These are phyloP conservation scores for Aspergillus sparsus DNA, from an alignment of 495 filamentous ascomycete species.

Conservation along the genomic window DNA sequence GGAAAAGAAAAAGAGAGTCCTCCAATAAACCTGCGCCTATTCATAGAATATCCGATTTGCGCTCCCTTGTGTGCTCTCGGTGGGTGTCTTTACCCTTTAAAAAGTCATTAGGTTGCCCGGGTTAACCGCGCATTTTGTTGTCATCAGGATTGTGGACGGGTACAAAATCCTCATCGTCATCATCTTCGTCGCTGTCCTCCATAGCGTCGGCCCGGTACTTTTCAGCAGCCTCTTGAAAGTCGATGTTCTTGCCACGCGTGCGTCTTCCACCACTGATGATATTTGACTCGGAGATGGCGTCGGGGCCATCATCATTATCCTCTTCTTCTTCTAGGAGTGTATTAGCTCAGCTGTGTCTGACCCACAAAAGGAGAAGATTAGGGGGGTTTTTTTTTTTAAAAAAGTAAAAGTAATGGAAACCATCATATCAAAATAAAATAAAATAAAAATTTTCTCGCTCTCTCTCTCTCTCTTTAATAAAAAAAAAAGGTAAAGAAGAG, in stretches of 20 bases:
- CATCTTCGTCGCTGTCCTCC: conserved; percentile 67
- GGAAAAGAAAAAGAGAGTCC: conserved; percentile 10
- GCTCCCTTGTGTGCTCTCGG: conserved; percentile 21
- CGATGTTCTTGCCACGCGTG: conserved; percentile 80
- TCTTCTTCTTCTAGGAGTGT: conserved; percentile 49
- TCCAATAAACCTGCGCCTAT: conserved; percentile 24
- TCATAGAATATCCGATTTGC: conserved; percentile 19
- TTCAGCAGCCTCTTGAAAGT: conserved; percentile 79
- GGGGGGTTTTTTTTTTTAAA: background rate
- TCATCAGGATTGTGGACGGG: conserved; percentile 23
- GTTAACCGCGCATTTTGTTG: conserved; percentile 49
- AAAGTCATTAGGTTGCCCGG: conserved; percentile 14
- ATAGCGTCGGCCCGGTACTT: conserved; percentile 56
- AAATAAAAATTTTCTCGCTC: no score
- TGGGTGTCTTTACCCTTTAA: conserved; percentile 4
- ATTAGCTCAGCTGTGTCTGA: no score
- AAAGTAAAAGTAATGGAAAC: background rate
- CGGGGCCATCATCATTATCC: conserved; percentile 79
- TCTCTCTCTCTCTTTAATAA: no score
- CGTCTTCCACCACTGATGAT: conserved; percentile 77
- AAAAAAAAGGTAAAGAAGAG: no score
- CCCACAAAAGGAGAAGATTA: background rate
- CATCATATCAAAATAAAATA: no score
- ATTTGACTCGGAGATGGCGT: conserved; percentile 85
- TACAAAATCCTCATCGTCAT: conserved; percentile 68